Percentiles rank a stretch among this genome's conserved stretches.
Evolutionary conservation across 2,329 filamentous ascomycete genomes (phyloP).

Genomic region (Ophiostoma novo-ulmi): DNA sequence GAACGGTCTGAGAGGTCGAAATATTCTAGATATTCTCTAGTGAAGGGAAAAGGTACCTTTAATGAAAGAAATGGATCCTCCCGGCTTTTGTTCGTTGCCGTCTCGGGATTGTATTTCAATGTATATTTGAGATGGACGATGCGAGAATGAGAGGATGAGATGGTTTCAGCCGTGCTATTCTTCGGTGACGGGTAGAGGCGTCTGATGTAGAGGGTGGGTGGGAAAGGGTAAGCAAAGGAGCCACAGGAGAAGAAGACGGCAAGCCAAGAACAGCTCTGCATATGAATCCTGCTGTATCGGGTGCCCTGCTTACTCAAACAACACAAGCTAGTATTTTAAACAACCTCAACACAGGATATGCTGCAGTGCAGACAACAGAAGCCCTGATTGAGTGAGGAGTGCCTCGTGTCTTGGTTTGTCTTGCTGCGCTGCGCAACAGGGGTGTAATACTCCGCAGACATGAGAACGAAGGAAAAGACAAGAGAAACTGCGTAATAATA

Average conservation of each 20-base stretch:
- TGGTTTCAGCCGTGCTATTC: not conserved
- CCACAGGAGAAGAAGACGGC: not conserved
- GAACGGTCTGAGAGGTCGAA: not conserved
- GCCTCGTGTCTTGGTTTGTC: too few species aligned
- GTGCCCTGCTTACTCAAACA: not conserved
- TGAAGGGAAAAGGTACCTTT: not conserved
- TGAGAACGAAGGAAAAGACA: too few species aligned
- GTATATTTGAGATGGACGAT: not conserved
- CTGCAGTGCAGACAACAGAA: too few species aligned
- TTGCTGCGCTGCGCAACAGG: too few species aligned
- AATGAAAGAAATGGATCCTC: not conserved
- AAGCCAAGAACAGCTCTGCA: not conserved
- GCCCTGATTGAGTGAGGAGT: too few species aligned
- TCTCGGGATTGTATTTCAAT: not conserved
- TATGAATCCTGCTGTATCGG: not conserved
- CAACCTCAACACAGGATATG: too few species aligned
- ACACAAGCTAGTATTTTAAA: not conserved
- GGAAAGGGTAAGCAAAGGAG: not conserved
- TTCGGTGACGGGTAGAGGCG: not conserved
- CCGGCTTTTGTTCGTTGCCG: not conserved
- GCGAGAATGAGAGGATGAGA: not conserved
- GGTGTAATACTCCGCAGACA: not conserved
- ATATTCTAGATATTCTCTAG: not conserved
- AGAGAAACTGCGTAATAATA: too few species aligned
- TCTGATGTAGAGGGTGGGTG: not conserved